phyloP scores from a whole-genome alignment of 352 stramenopile species.

The Pythium oligandrum region DNA sequence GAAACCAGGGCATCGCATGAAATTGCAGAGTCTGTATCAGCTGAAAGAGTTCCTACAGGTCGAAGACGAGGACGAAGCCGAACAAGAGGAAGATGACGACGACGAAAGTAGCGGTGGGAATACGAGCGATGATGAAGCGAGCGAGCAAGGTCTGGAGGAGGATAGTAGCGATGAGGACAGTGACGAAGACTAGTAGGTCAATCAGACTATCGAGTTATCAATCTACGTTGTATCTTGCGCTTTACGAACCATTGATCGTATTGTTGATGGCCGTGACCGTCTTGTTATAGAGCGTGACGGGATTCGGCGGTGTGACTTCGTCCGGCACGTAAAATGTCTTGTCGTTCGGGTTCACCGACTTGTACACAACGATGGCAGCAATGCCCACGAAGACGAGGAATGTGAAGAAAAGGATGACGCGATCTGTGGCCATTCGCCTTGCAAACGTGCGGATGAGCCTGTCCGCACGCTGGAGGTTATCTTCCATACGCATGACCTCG shows the following conservation, averaged over 20 bases:
- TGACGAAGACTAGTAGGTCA: conserved; percentile 2
- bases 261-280: conserved; percentile 60
- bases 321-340: conserved; percentile 82
- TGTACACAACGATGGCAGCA: conserved; percentile 81
- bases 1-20: conserved; percentile 67
- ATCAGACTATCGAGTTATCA: too few species aligned
- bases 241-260: conserved; percentile 30
- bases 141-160: conserved; percentile 20
- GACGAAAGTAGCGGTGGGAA: conserved; percentile 8
- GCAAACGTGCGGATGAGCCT: conserved; percentile 79
- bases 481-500: conserved; percentile 84
- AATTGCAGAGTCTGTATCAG: conserved; percentile 58
- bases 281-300: conserved; percentile 70
- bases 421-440: conserved; percentile 77
- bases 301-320: conserved; percentile 78
- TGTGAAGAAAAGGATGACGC: conserved; percentile 74
- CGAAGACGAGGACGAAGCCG: conserved; percentile 9
- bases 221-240: neutral
- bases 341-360: conserved; percentile 66
- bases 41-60: conserved; percentile 47
- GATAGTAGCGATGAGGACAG: conserved; percentile 18
- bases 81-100: conserved; percentile 20
- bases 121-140: conserved; percentile 9
- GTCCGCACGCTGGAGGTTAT: conserved; percentile 71
- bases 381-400: conserved; percentile 81